A percentile compares a stretch with the other conserved stretches of the same genome.
phyloP scores from a whole-genome alignment of 805 yeast species.

The Brettanomyces naardenensis region DNA sequence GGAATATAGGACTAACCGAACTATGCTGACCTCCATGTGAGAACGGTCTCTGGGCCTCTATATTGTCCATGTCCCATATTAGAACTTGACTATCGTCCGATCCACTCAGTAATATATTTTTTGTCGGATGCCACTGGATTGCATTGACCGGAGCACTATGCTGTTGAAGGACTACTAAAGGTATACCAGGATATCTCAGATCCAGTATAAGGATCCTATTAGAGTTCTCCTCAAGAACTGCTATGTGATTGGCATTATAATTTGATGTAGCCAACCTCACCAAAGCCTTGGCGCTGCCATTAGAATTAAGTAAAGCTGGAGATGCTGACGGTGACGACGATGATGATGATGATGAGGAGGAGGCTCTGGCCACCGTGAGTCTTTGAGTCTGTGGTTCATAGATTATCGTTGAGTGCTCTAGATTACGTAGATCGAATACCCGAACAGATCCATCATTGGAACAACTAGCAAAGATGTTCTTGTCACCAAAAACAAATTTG shows the following conservation, averaged over 20 bases:
- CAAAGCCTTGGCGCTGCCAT: conserved; percentile 40
- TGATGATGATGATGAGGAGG: neutral
- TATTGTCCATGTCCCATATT: conserved; percentile 50
- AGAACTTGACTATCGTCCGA: conserved; percentile 69
- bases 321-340: neutral
- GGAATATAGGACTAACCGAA: conserved; percentile 3
- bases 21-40: conserved; percentile 2
- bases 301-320: neutral
- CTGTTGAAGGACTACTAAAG: conserved; percentile 61
- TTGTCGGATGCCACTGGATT: conserved; percentile 78
- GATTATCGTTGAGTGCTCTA: conserved; percentile 91
- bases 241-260: conserved; percentile 73
- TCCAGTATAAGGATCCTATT: conserved; percentile 65
- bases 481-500: conserved; percentile 65
- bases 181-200: conserved; percentile 81
- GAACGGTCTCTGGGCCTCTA: conserved; percentile 8
- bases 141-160: conserved; percentile 64
- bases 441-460: conserved; percentile 95
- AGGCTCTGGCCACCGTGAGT: conserved; percentile 5
- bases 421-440: conserved; percentile 78
- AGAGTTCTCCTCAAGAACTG: conserved; percentile 71
- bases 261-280: conserved; percentile 73
- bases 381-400: conserved; percentile 57
- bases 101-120: conserved; percentile 54
- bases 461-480: conserved; percentile 79